phyloP scores from a whole-genome alignment of 1,284 basidiomycete species.

The Omphalotus olearius region DNA sequence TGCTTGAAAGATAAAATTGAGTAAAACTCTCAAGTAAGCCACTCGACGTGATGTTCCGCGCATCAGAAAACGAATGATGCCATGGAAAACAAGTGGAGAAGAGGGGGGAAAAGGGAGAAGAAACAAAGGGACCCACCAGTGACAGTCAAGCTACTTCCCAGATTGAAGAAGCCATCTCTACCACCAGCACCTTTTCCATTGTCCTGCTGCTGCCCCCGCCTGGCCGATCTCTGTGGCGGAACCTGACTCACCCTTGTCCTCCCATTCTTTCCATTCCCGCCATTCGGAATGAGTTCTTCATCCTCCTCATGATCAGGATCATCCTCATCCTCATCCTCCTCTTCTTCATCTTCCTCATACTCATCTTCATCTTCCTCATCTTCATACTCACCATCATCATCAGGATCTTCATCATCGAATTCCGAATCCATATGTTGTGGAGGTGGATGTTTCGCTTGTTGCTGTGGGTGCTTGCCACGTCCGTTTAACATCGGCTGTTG shows the following conservation, averaged over 20 bases:
- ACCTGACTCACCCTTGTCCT: slow-evolving; percentile 7
- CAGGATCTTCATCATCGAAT: slow-evolving; percentile 51
- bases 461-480: slow-evolving; percentile 28
- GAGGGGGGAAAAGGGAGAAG: background rate
- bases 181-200: slow-evolving; percentile 33
- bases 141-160: slow-evolving; percentile 77
- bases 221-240: slow-evolving; percentile 15
- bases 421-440: slow-evolving; percentile 46
- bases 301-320: slow-evolving; percentile 31
- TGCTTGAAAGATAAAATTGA: background rate
- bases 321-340: slow-evolving; percentile 55
- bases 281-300: slow-evolving; percentile 19
- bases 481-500: slow-evolving; percentile 34
- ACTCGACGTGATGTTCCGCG: background rate
- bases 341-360: slow-evolving; percentile 62
- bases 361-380: slow-evolving; percentile 48
- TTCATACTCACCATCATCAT: slow-evolving; percentile 28
- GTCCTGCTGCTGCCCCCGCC: slow-evolving; percentile 28
- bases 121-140: slow-evolving; percentile 50
- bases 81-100: background rate
- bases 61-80: background rate
- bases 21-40: too few relatives aligned
- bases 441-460: slow-evolving; percentile 23
- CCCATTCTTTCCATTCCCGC: slow-evolving; percentile 12
- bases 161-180: slow-evolving; percentile 69